Evolutionary conservation across 2,329 filamentous ascomycete species (phyloP), one percentile per base, ranked within the genome.

Genomic region (Pestalotiopsis sp.): DNA sequence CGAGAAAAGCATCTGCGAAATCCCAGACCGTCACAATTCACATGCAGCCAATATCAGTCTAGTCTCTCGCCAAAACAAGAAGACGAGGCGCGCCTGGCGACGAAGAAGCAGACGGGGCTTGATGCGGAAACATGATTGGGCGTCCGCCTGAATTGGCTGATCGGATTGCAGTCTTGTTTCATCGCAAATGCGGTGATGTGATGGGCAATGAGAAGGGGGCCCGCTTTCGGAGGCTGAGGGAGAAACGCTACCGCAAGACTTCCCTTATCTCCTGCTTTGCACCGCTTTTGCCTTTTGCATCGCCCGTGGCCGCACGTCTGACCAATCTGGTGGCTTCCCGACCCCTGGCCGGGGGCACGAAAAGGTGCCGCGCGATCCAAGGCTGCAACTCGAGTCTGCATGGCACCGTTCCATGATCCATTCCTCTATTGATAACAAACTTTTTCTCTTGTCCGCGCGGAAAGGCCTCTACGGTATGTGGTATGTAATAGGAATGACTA

Each of bases 311-410:
- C 45, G 20, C 20, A n/a, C 20, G 17, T 52, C 27, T 64, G 62
- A 64, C 62, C 62, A 64, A 64, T 64, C 39, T 64, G 62, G 41
- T 23, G 36, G 38, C 38, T 64, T 52, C 62, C 41, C 62, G 59
- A 62, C 59, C 25, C 59, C 36, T 36, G 59, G 20, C 57, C 23
- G 14, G 57, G 20, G 14, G 17, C 20, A 14, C 17, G 17, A 27
- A 12, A 39, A 45, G 38, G 13, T 64, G 62, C 62, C 41, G 62
- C 38, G 38, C n/a, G 39, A 45, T 52, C 39, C 45, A 52, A 52
- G 45, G 45, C 45, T 52, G 17, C 45, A 52, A 52, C 45, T 52
- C 13, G 41, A 49, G 20, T 36, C 45, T 52, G 45, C 45, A 39
- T 38, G 14, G 27, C 59, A 17, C 12, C 58, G 14, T 58, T 20